phyloP scores from a whole-genome alignment of 1,139 yeast species.

The Hanseniaspora uvarum region DNA sequence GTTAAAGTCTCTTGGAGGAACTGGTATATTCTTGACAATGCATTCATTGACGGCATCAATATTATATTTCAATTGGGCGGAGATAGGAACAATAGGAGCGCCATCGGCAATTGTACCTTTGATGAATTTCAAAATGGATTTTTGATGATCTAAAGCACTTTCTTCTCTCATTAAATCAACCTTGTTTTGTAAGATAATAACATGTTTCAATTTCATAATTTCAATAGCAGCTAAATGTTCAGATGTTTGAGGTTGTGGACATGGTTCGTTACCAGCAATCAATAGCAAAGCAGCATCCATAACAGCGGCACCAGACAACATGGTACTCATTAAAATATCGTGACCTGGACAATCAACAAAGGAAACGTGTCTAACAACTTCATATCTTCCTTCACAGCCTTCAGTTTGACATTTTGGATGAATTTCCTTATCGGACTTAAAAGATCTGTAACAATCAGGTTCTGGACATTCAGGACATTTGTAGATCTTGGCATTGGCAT shows the following conservation, averaged over 20 bases:
- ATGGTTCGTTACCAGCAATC: constrained; percentile 96
- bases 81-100: constrained; percentile 96
- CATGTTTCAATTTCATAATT: constrained; percentile 96
- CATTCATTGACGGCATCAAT: constrained; percentile 97
- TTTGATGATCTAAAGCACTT: constrained; percentile 88
- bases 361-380: constrained; percentile 88
- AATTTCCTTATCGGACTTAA: constrained; percentile 88
- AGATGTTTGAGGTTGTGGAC: constrained; percentile 99
- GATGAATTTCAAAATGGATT: constrained; percentile 81
- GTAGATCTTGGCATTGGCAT: constrained; percentile 97
- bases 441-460: constrained; percentile 91
- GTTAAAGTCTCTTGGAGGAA: constrained; percentile 87
- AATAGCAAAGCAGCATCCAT: constrained; percentile 97
- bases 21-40: constrained; percentile 90
- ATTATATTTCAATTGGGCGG: constrained; percentile 96
- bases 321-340: constrained; percentile 99
- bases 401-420: constrained; percentile 82
- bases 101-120: constrained; percentile 98
- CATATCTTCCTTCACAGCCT: constrained; percentile 79
- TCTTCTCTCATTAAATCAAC: constrained; percentile 98
- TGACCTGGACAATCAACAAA: constrained; percentile 99
- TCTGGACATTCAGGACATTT: constrained; percentile 84
- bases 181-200: constrained; percentile 90
- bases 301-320: constrained; percentile 99
- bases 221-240: constrained; percentile 99